Percentiles rank a stretch among this genome's conserved stretches.
Evolutionary conservation across 2,329 filamentous ascomycete genomes (phyloP).

Genomic region (Berkeleyomyces basicola): DNA sequence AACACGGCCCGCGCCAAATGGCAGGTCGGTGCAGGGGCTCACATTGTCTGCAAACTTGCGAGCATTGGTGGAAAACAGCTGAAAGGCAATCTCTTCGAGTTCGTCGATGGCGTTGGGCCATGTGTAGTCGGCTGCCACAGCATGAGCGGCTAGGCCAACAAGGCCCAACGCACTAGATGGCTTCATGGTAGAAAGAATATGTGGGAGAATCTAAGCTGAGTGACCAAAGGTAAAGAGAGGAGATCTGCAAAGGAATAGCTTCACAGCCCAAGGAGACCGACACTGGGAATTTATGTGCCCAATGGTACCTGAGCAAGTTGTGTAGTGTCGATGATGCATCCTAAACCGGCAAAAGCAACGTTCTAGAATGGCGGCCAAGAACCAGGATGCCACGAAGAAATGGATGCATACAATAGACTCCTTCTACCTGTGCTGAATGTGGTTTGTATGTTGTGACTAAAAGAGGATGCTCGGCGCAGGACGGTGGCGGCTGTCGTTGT

Average conservation of each 20-base stretch:
- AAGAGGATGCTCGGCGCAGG: background rate
- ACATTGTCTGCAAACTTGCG: conserved; percentile 40
- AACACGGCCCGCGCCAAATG: conserved; percentile 35
- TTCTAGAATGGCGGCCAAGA: background rate
- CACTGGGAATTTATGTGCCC: background rate
- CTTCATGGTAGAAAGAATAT: conserved; percentile 3
- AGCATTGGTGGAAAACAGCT: conserved; percentile 36
- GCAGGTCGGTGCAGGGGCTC: conserved; percentile 38
- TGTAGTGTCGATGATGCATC: background rate
- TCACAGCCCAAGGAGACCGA: background rate
- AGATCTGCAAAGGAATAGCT: background rate
- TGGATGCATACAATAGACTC: background rate
- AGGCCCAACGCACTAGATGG: conserved; percentile 20
- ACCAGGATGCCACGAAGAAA: background rate
- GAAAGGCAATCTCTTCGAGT: conserved; percentile 46
- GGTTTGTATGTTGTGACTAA: background rate
- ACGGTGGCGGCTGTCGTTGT: background rate
- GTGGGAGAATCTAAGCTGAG: background rate
- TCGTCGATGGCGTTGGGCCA: conserved; percentile 45
- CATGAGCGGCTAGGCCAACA: conserved; percentile 22
- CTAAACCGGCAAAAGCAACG: background rate
- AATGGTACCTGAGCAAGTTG: background rate
- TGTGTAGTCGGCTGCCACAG: conserved; percentile 32
- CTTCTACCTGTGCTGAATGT: background rate
- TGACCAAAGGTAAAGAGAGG: background rate